phyloP scores from a whole-genome alignment of 2,329 filamentous ascomycete species.

The Gyromitra esculenta region DNA sequence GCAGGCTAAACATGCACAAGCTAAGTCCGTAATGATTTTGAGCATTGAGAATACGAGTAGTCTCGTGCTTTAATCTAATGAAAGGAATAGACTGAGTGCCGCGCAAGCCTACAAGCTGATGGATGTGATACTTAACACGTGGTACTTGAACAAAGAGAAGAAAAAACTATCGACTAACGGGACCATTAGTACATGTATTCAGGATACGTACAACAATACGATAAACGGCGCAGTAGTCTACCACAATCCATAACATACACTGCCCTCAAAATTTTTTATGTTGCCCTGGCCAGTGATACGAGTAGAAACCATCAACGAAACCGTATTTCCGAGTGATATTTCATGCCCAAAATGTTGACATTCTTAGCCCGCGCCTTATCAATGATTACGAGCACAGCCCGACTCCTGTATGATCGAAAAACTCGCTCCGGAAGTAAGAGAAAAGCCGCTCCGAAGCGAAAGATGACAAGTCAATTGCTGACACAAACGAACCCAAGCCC shows the following conservation, averaged over 20 bases:
- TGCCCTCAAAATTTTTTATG: neutral
- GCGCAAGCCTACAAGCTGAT: neutral
- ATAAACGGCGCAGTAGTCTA: neutral
- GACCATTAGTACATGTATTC: neutral
- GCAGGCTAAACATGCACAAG: neutral
- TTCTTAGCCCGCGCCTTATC: neutral
- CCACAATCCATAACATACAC: neutral
- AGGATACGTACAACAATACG: neutral
- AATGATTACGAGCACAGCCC: constrained; percentile 8
- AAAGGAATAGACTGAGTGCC: neutral
- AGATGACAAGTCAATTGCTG: constrained; percentile 30
- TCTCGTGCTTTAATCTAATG: neutral
- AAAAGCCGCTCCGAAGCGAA: neutral
- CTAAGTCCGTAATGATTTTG: neutral
- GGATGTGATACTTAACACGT: neutral
- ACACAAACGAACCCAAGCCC: constrained; percentile 6
- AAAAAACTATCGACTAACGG: neutral
- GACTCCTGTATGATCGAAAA: neutral
- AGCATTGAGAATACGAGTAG: neutral
- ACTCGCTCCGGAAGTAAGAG: neutral
- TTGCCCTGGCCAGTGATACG: neutral
- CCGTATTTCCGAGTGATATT: constrained; percentile 3
- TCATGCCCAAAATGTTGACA: neutral
- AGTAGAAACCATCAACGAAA: neutral
- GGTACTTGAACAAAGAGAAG: neutral